Evolutionary conservation across 306 rosid genomes (phyloP).

Genomic region (Quercus parvula): DNA sequence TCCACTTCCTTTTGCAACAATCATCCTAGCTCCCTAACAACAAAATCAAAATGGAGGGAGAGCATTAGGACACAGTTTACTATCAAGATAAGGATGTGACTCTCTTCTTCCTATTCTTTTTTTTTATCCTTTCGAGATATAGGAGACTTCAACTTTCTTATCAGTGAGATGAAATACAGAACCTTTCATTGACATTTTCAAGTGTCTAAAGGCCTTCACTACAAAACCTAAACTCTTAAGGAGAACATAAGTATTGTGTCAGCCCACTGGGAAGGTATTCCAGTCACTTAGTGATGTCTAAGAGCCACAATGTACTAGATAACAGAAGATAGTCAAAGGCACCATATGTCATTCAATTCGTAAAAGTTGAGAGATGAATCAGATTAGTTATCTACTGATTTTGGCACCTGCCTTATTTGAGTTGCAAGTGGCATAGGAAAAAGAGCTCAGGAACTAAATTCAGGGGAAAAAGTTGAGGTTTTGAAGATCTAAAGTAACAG

Average conservation of each 20-base stretch:
- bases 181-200: not conserved
- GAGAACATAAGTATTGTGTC: not conserved
- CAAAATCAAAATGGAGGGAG: slow-evolving; percentile 13
- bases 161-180: not conserved
- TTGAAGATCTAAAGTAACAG: no score
- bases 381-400: not conserved
- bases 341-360: not conserved
- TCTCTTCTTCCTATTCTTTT: not conserved
- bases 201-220: not conserved
- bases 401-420: not conserved
- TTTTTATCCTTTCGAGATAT: not conserved
- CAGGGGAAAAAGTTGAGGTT: not conserved
- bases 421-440: not conserved
- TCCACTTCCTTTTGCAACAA: slow-evolving; percentile 58
- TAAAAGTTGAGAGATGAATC: not conserved
- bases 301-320: not conserved
- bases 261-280: not conserved
- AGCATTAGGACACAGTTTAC: not conserved
- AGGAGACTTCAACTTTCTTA: not conserved
- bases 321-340: not conserved
- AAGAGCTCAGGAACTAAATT: not conserved
- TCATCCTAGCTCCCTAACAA: slow-evolving; percentile 75
- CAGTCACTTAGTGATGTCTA: not conserved
- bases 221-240: not conserved
- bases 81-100: not conserved